Base-by-base conservation (phyloP, 352 stramenopile species). In the Phytophthora sojae region DNA sequence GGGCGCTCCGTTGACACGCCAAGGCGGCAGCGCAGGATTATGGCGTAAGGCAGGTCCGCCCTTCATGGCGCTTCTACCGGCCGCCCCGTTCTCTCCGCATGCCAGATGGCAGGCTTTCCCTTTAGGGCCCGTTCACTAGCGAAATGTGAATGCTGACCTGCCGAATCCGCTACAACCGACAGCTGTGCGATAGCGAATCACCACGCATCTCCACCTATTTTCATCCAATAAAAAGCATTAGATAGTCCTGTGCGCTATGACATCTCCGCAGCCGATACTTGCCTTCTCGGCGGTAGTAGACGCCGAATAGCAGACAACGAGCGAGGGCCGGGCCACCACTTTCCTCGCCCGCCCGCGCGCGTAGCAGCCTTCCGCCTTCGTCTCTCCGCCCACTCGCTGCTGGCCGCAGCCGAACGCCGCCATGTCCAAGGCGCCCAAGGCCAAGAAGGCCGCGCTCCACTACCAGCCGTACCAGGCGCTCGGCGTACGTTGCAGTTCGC, bases 391-490 rank as follows among this genome's bases (percentile, higher is more conserved):
- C 37, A n/a, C 4, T 32, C 29, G 29, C 29, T n/a, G 37, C 37
- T 44, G 37, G 12, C 37, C 37, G 37, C 12, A n/a, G 8, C 57
- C 56, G 7, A 29, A 25, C 47, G 26, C 7, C 15, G 49, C 63
- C n/a, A 95, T 95, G 87, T 92, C 84, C 54, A 95, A 95, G 65
- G 87, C 85, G 14, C 87, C 87, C 35, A 95, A 95, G 71, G 71
- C 81, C 52, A 91, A 91, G 70, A 93, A 90, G 65, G 64, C 64
- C 53, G 77, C 90, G 71, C 77, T 91, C 42, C 87, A 93, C 61
- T 95, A 93, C 76, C 85, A 93, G 77, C 87, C 87, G 11, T 95
- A 95, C 77, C 87, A 95, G 77, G 70, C 79, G 17, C 50, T 68
- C n/a, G 62, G 65, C 51, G 77, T 81, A 60, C 63, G 71, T 44